Base-by-base conservation (phyloP, 108 stramenopile genomes). In the Skeletonema menzelii region DNA sequence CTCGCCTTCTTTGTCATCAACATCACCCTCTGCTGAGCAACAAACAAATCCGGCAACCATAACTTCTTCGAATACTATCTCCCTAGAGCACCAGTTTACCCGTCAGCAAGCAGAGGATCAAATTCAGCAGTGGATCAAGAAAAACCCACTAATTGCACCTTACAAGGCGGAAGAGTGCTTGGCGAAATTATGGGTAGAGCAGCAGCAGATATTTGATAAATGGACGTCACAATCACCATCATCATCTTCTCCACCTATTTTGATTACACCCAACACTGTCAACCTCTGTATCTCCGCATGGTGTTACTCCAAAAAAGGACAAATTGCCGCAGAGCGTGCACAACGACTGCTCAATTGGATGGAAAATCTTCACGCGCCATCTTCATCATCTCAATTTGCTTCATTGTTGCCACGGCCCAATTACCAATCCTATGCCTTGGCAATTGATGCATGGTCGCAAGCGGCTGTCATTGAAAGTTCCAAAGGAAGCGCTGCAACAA, bases 141-240 rank as follows among this genome's bases (percentile, higher is more conserved):
- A 55, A 58, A 77, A 70, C 60, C 76, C 76, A 12, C 56, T 57
- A 53, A 77, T 59, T 56, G 76, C 76, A 56, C 63, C 76, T 8
- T 77, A 77, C 56, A 77, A 70, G 38, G 76, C 69, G 24, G 76
- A 77, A 32, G 76, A 77, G 28, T 69, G 35, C 24, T 34, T 77
- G 24, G 67, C 67, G 1, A 65, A 70, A 27, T 15, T 77, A 22
- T 77, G 76, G 76, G 69, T 63, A 1, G 44, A 40, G 17, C 76
- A 77, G 26, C 69, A 70, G 56, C 30, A 65, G 44, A 59, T 70
- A 35, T 42, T 70, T 61, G 20, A 63, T 40, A 38, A 68, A 15
- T 57, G 46, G 57, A 24, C 49, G 3, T 15, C 12, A 59, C 15
- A 31, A 24, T 4, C 27, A 67, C 5, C 62, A 58, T 57, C 56